Percentiles rank a stretch among this genome's conserved stretches.
phyloP scores from a whole-genome alignment of 2,329 filamentous ascomycete species.

The Aureobasidium sp. region DNA sequence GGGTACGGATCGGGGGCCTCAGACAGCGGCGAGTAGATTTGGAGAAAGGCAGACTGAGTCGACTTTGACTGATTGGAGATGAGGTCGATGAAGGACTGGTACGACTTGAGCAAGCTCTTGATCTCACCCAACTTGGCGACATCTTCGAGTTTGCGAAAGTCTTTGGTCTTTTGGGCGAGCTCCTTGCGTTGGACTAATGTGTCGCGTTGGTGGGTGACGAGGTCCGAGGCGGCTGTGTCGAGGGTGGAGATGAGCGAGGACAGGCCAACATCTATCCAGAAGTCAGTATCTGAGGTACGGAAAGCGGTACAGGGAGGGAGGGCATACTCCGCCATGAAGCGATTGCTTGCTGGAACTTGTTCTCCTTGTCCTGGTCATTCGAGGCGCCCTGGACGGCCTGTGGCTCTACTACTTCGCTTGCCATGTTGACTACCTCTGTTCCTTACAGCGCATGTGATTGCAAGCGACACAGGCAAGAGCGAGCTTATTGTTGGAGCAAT shows the following conservation, averaged over 20 bases:
- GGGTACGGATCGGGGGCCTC: slow-evolving; percentile 97
- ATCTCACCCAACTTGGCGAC: slow-evolving; percentile 76
- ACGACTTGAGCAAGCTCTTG: slow-evolving; percentile 78
- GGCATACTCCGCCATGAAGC: slow-evolving; percentile 83
- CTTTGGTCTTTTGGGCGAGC: slow-evolving; percentile 96
- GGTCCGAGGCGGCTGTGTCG: slow-evolving; percentile 89
- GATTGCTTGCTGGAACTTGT: slow-evolving; percentile 95
- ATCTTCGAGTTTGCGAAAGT: slow-evolving; percentile 92
- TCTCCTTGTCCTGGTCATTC: slow-evolving; percentile 42
- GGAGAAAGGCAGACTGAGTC: slow-evolving; percentile 85
- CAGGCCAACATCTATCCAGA: slow-evolving; percentile 67
- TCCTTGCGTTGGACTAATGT: slow-evolving; percentile 96
- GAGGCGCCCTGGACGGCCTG: slow-evolving; percentile 12
- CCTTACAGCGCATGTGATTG: background rate
- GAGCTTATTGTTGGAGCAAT: background rate
- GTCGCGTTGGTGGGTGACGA: slow-evolving; percentile 86
- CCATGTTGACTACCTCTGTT: background rate
- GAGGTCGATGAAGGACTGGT: slow-evolving; percentile 95
- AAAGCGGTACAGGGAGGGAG: background rate
- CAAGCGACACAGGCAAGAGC: background rate
- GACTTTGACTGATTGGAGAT: slow-evolving; percentile 93
- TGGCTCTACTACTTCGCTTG: slow-evolving; percentile 13
- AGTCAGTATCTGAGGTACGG: slow-evolving; percentile 18
- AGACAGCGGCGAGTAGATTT: slow-evolving; percentile 84
- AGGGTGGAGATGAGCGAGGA: slow-evolving; percentile 74